Evolutionary conservation across 2,329 filamentous ascomycete genomes (phyloP).

Genomic region (Dothistroma septosporum): DNA sequence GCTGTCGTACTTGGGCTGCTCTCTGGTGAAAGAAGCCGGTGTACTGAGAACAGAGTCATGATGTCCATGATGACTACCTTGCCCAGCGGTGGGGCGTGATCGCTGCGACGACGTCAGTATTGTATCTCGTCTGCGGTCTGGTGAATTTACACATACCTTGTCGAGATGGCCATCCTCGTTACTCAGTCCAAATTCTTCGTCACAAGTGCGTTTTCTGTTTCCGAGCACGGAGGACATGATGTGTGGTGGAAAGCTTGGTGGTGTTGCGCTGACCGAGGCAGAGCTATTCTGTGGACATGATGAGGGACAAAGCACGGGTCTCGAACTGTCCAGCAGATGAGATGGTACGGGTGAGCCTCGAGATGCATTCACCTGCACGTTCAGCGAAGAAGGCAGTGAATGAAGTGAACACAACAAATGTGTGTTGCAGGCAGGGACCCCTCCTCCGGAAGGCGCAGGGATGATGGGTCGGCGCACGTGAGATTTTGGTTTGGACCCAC

Average conservation of each 20-base stretch:
- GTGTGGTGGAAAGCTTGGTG: neutral
- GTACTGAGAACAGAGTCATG: slow-evolving; percentile 31
- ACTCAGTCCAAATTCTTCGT: slow-evolving; percentile 13
- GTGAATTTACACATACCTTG: slow-evolving; percentile 13
- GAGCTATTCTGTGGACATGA: neutral
- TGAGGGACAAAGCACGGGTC: neutral
- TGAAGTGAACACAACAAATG: slow-evolving; percentile 8
- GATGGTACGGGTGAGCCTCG: neutral
- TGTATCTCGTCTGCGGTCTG: neutral
- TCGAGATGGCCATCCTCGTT: slow-evolving; percentile 12
- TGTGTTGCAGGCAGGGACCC: neutral
- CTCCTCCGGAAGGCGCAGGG: neutral
- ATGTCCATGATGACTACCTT: slow-evolving; percentile 15
- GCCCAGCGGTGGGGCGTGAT: slow-evolving; percentile 20
- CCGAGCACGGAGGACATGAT: slow-evolving; percentile 12
- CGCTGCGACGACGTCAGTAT: slow-evolving; percentile 12
- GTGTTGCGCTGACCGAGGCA: slow-evolving; percentile 4
- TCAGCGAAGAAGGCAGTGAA: neutral
- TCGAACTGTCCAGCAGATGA: neutral
- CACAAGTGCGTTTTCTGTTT: slow-evolving; percentile 18
- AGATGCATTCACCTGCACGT: neutral
- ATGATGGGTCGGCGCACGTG: neutral
- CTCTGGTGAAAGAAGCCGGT: slow-evolving; percentile 18
- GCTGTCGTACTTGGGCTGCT: slow-evolving; percentile 31
- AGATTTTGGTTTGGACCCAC: neutral